Evolutionary conservation across 2,329 filamentous ascomycete genomes (phyloP), one percentile per base, ranked within the genome.

Genomic region (Dichotomopilus funicola): DNA sequence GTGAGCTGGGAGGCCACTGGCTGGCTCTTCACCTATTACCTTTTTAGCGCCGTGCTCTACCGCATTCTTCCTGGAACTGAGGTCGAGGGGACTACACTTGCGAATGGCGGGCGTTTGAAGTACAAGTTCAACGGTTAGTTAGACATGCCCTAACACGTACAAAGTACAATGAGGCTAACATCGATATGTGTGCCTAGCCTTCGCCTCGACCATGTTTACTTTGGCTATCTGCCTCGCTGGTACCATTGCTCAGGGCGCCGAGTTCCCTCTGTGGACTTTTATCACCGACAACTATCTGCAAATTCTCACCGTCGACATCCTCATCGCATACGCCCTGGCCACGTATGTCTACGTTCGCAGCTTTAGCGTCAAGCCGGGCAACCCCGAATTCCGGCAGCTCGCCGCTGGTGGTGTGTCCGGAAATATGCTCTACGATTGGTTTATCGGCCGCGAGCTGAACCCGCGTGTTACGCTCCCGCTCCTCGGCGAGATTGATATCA

Each of bases 371-470:
- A 87, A 88, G 69, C 73, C 83, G n/a, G 84, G 82, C 44, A 89
- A 95, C 68, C 75, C 79, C 10, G 78, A 86, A 48, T 75, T 81
- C 59, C 88, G 91, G 42, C 86, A 94, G 69, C 79, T 97, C 6
- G 91, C 91, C 0, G 82, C 83, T 1, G 91, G 91, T 44, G 91
- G 91, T 12, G 82, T 88, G 67, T 85, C 83, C 1, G 91, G 91
- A 56, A 96, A 95, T 71, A 74, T 90, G 60, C 72, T 96, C 40
- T 96, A 97, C 70, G 92, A 97, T 72, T 97, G 90, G 84, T 97
- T 91, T 73, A 96, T 97, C 62, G 92, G 92, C 19, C 88, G 92
- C 34, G 92, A 97, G 71, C 83, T 97, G 58, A 97, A 97, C 73
- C 92, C 92, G 3, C 89, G 91, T 49, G 72, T 95, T 57, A 82